Evolutionary conservation across 345 rosid genomes (phyloP), one percentile per base, ranked within the genome.

Genomic region (Cardamine resedifolia): DNA sequence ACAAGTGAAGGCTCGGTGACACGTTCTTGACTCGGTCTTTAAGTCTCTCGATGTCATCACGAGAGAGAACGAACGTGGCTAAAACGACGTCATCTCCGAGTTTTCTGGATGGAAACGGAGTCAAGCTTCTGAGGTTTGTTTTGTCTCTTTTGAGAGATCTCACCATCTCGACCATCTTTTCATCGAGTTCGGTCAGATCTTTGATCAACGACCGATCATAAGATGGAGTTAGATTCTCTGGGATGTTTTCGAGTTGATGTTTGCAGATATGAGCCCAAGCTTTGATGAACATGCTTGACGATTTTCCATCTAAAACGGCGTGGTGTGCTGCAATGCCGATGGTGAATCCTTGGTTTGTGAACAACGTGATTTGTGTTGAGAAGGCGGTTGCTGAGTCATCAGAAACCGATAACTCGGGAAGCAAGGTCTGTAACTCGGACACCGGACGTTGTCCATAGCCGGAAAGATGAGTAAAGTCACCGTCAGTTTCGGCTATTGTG

Each of bases 261-360:
- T 70, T 73, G 75, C 77, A 78, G 11, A 76, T 3, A 10, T 73
- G 68, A 69, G 82, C 81, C 85, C 85, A 79, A 5, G 85, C 49
- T 59, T 66, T 79, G 34, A 73, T 12, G 16, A 82, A 82, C 39
- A 12, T 65, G 55, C 41, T 68, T 4, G 61, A 20, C 10, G 74
- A 15, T 55, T 65, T 66, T 0, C 81, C 84, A 15, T 81, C 84
- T 4, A 58, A 26, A 27, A 58, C 73, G 2, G 76, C 75, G 15
- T 81, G 84, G 63, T 71, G 81, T 50, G 44, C 55, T 2, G 30
- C 20, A 0, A 63, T 4, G 5, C 81, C 82, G 19, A 81, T 44
- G 58, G 80, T 43, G 34, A 81, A 75, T 4, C 84, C 84, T 0
- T 56, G 51, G 50, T 78, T 28, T 0, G 80, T 80, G 33, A 81